These are phyloP conservation scores for Neobulgaria alba DNA, from an alignment of 2,329 filamentous ascomycete genomes.

Conservation along the genomic window DNA sequence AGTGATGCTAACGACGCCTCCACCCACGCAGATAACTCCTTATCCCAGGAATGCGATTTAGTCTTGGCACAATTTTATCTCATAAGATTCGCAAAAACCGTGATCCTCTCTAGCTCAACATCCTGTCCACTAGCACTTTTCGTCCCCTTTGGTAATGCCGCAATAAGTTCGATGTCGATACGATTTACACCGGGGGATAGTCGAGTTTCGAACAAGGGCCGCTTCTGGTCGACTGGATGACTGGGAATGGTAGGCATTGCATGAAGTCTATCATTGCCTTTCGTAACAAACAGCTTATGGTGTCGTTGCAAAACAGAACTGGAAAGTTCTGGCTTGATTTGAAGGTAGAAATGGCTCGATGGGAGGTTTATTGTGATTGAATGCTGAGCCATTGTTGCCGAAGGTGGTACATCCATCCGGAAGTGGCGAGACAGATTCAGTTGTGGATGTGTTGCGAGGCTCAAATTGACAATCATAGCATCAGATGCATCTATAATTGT, in stretches of 20 bases:
- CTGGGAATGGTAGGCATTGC: constrained; percentile 41
- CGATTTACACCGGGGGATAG: constrained; percentile 67
- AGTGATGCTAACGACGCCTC: too few species aligned
- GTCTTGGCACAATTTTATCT: constrained; percentile 30
- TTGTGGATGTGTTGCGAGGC: constrained; percentile 58
- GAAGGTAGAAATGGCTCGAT: constrained; percentile 57
- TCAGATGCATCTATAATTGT: constrained; percentile 41
- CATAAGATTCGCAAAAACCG: constrained; percentile 64
- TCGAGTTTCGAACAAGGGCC: constrained; percentile 67
- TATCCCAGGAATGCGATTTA: too few species aligned
- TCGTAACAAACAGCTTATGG: constrained; percentile 67
- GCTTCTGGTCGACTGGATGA: constrained; percentile 44
- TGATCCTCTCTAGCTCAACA: constrained; percentile 71
- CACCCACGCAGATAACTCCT: too few species aligned
- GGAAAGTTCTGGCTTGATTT: constrained; percentile 59
- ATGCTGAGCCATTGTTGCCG: constrained; percentile 58
- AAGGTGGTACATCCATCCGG: constrained; percentile 55
- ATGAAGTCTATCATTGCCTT: constrained; percentile 54
- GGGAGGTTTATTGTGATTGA: constrained; percentile 65
- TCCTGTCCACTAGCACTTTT: constrained; percentile 49
- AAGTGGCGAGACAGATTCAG: constrained; percentile 54
- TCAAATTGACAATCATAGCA: constrained; percentile 59
- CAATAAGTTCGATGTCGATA: constrained; percentile 70
- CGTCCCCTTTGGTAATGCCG: constrained; percentile 53
- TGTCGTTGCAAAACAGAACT: constrained; percentile 57